Percentiles rank a stretch among this genome's conserved stretches.
Evolutionary conservation across 2,329 filamentous ascomycete genomes (phyloP).

Genomic region (Elsinoe batatas): DNA sequence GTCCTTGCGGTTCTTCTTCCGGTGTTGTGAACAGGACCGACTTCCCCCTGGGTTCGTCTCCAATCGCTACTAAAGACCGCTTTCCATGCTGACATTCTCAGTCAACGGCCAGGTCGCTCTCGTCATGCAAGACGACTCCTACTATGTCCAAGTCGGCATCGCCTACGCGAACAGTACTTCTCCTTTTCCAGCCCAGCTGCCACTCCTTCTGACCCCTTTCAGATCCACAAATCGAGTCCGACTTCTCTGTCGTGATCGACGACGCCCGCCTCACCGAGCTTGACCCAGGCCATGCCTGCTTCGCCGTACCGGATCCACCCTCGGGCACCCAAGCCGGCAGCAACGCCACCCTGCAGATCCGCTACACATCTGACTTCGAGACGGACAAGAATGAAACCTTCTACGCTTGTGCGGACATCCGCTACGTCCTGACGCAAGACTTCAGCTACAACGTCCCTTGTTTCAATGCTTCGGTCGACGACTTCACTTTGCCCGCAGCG

Average conservation of each 20-base stretch:
- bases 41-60: slow-evolving; percentile 44
- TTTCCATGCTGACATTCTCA: slow-evolving; percentile 20
- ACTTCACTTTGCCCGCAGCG: slow-evolving; percentile 24
- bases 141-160: slow-evolving; percentile 44
- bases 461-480: slow-evolving; percentile 37
- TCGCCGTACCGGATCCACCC: slow-evolving; percentile 31
- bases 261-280: slow-evolving; percentile 30
- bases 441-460: slow-evolving; percentile 36
- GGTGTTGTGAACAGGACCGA: slow-evolving; percentile 42
- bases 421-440: slow-evolving; percentile 31
- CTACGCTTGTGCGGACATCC: slow-evolving; percentile 41
- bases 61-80: background rate
- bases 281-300: slow-evolving; percentile 37
- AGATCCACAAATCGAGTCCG: slow-evolving; percentile 33
- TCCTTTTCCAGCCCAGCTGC: slow-evolving; percentile 18
- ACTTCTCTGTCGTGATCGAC: slow-evolving; percentile 30
- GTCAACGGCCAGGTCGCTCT: slow-evolving; percentile 47
- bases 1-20: slow-evolving; percentile 47
- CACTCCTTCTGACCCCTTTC: background rate
- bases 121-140: slow-evolving; percentile 49
- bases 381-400: slow-evolving; percentile 30
- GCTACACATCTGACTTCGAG: slow-evolving; percentile 35
- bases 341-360: slow-evolving; percentile 39
- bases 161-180: slow-evolving; percentile 42
- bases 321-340: slow-evolving; percentile 27